Evolutionary conservation across 345 rosid genomes (phyloP), one percentile per base, ranked within the genome.

Genomic region (Geranium brycei): DNA sequence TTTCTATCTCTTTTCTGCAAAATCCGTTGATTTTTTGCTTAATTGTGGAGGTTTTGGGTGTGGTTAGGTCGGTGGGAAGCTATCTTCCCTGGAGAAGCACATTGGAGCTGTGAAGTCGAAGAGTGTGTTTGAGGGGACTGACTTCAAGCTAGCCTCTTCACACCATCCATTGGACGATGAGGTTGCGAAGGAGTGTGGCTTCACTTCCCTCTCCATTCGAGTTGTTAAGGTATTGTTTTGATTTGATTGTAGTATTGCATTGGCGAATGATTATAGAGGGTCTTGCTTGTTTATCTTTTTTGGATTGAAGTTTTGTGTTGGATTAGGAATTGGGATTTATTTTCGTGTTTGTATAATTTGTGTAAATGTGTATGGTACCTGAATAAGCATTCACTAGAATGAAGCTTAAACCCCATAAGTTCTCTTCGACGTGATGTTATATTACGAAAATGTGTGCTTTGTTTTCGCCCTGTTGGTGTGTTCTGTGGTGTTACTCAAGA

Each of bases 141-240:
- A 93, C 74, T 93, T 93, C 78, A 90, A 93, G 82, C 89, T 93
- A 19, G 99, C 96, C 1, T 64, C 97, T 70, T 86, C 82, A 28
- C 68, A 78, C 61, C 79, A 73, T 40, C 99, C 97, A 16, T 67
- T 79, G 71, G 67, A 82, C 31, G 89, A 87, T 62, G 76, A 75
- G 76, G 99, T 90, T 61, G 85, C 96, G 60, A 76, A 70, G 51
- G 96, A 90, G 68, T 89, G 91, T 57, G 97, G 97, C 31, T 93
- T 93, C 77, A 79, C 97, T 66, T 85, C 97, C 28, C 86, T 92
- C 47, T 89, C 96, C 23, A 77, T 89, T 75, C 91, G 93, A 18
- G 64, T 87, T 65, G 98, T 91, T 18, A 79, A 91, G 91, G 95
- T 88, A 30, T 40, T 12, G 19, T 58, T 28, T 31, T 23, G 56